These are phyloP conservation scores for Candida pseudofarinosa DNA, from an alignment of 805 yeast genomes.

Conservation along the genomic window DNA sequence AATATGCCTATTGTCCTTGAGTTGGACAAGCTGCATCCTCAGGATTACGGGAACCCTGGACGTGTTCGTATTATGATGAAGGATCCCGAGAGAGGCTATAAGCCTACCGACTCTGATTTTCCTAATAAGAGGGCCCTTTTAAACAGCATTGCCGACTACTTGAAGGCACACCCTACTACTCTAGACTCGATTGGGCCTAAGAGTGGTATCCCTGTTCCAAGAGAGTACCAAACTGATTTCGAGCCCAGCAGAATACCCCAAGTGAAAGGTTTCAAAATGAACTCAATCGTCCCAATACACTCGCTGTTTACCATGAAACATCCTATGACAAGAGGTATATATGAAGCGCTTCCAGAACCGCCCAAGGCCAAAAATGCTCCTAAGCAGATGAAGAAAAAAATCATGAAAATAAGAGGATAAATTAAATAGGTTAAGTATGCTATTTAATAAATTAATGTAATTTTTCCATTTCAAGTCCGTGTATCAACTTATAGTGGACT, in stretches of 20 bases:
- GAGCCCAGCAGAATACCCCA: slow-evolving; percentile 60
- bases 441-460: background rate
- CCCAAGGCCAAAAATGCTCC: slow-evolving; percentile 34
- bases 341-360: slow-evolving; percentile 48
- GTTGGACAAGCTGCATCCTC: slow-evolving; percentile 88
- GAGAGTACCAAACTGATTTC: slow-evolving; percentile 51
- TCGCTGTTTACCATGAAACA: slow-evolving; percentile 77
- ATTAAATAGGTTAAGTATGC: slow-evolving; percentile 10
- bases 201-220: slow-evolving; percentile 61
- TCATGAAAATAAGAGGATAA: slow-evolving; percentile 55
- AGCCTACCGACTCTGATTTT: slow-evolving; percentile 26
- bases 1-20: slow-evolving; percentile 51
- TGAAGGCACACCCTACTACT: slow-evolving; percentile 67
- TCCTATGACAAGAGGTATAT: slow-evolving; percentile 72
- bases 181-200: slow-evolving; percentile 45
- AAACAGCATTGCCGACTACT: slow-evolving; percentile 53
- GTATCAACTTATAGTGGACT: slow-evolving; percentile 1
- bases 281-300: slow-evolving; percentile 82
- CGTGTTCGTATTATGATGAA: slow-evolving; percentile 75
- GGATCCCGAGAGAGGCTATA: slow-evolving; percentile 40
- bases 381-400: slow-evolving; percentile 50
- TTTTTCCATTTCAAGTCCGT: too few relatives aligned
- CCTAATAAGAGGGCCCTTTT: slow-evolving; percentile 61
- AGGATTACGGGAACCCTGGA: slow-evolving; percentile 98
- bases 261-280: slow-evolving; percentile 86